phyloP scores from a whole-genome alignment of 768 basidiomycete genomes.

The Suillus hirtellus region DNA sequence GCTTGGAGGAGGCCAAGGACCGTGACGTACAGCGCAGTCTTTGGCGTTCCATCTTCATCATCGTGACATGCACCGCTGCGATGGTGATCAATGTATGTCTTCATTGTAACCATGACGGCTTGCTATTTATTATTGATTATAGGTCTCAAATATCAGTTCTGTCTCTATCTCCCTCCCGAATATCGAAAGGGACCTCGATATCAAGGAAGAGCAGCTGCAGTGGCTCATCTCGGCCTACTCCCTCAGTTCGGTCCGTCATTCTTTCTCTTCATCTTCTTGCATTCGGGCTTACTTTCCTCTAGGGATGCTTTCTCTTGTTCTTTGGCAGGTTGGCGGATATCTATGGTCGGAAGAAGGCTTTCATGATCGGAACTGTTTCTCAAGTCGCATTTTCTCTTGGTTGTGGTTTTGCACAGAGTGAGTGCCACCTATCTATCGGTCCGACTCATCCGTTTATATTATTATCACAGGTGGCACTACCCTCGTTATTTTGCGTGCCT shows the following conservation, averaged over 20 bases:
- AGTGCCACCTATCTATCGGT: slow-evolving; percentile 9
- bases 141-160: slow-evolving; percentile 40
- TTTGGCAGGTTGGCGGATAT: slow-evolving; percentile 81
- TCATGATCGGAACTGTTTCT: slow-evolving; percentile 57
- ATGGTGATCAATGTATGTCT: slow-evolving; percentile 38
- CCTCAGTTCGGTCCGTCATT: slow-evolving; percentile 56
- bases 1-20: slow-evolving; percentile 12
- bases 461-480: slow-evolving; percentile 48
- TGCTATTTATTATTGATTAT: neutral
- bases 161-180: slow-evolving; percentile 53
- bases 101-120: neutral
- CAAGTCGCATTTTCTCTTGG: slow-evolving; percentile 60
- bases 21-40: slow-evolving; percentile 20
- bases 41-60: slow-evolving; percentile 28
- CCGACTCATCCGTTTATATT: neutral
- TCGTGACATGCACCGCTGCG: slow-evolving; percentile 40
- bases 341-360: slow-evolving; percentile 70
- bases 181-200: slow-evolving; percentile 50
- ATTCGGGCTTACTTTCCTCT: neutral
- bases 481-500: slow-evolving; percentile 69
- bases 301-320: slow-evolving; percentile 80
- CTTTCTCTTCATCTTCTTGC: neutral
- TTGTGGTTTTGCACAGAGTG: slow-evolving; percentile 61
- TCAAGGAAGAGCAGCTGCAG: slow-evolving; percentile 54
- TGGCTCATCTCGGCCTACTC: slow-evolving; percentile 72